Evolutionary conservation across 2,329 filamentous ascomycete genomes (phyloP), one percentile per base, ranked within the genome.

Genomic region (Pseudogymnoascus sp.): DNA sequence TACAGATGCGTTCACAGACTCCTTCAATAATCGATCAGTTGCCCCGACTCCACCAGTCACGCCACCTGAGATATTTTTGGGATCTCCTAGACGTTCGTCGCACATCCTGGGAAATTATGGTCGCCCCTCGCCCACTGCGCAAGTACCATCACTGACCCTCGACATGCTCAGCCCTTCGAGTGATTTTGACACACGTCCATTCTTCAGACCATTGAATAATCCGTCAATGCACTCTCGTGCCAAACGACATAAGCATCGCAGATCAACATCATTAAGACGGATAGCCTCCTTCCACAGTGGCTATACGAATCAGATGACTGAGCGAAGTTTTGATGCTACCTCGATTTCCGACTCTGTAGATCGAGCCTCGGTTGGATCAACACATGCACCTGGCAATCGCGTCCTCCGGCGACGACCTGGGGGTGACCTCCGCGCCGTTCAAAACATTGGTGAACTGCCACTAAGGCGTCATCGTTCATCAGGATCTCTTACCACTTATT

Each of bases 341-440:
- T 82, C 81, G 0, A 79, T 79, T 45, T 85, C 84, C 0, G 81
- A 76, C 40, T 87, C 84, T 1, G 75, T 80, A 21, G 76, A 76
- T 5, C 79, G 78, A 4, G 70, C 77, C 3, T 79, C 79, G 0
- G 72, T 80, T 58, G 38, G 38, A 38, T 60, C 58, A 11, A 60
- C 58, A 7, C 58, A 60, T 60, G 80, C 82, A 1, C 76, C 77
- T 18, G 84, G 85, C n/a, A 75, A 83, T 5, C 83, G 87, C 49
- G 80, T 88, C 43, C 80, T 95, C 65, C 82, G 90, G 64, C 80
- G 90, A 71, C 82, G 87, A 12, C 90, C 89, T 5, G 90, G 90
- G 58, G 89, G 90, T 35, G 86, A 93, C 72, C 75, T 95, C 58
- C 83, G 88, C 65, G 88, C 86, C 14, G 88, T 84, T 38, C 82